These are phyloP conservation scores for Penicillium turbatum DNA, from an alignment of 495 filamentous ascomycete genomes.

Conservation along the genomic window DNA sequence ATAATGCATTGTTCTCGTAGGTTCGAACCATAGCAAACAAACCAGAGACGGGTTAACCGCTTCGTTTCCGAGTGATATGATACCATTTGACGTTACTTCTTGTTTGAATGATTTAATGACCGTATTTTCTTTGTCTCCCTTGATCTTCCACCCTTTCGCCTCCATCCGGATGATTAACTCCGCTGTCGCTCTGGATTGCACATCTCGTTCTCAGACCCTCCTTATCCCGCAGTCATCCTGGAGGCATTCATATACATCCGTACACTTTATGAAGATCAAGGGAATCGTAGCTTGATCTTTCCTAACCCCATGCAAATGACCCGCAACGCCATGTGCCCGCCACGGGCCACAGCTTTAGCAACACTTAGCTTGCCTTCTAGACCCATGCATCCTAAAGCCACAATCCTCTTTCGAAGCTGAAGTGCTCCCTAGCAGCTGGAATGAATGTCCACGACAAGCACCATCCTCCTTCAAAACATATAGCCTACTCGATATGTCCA, in stretches of 20 bases:
- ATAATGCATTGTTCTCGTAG: constrained; percentile 38
- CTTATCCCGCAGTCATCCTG: not conserved
- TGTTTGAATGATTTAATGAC: constrained; percentile 31
- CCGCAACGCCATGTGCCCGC: not conserved
- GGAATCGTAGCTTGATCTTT: not conserved
- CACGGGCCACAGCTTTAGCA: not conserved
- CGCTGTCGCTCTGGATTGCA: not conserved
- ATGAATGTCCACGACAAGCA: too few species aligned
- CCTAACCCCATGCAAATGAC: too few species aligned
- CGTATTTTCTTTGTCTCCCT: constrained; percentile 17
- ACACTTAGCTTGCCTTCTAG: not conserved
- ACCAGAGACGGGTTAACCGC: constrained; percentile 23
- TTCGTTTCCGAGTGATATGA: constrained; percentile 36
- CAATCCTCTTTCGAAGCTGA: too few species aligned
- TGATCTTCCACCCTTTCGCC: constrained; percentile 1
- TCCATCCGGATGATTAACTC: not conserved
- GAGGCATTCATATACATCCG: not conserved
- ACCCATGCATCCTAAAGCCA: not conserved
- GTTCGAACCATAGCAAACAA: constrained; percentile 36
- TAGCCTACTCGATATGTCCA: too few species aligned
- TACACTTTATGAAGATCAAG: not conserved
- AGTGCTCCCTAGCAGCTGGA: too few species aligned
- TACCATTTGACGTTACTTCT: constrained; percentile 34
- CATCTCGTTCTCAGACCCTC: not conserved
- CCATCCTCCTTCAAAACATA: too few species aligned